Conservation (phyloP, 1,139 yeast genomes). For the Petasospora fabianii region DNA sequence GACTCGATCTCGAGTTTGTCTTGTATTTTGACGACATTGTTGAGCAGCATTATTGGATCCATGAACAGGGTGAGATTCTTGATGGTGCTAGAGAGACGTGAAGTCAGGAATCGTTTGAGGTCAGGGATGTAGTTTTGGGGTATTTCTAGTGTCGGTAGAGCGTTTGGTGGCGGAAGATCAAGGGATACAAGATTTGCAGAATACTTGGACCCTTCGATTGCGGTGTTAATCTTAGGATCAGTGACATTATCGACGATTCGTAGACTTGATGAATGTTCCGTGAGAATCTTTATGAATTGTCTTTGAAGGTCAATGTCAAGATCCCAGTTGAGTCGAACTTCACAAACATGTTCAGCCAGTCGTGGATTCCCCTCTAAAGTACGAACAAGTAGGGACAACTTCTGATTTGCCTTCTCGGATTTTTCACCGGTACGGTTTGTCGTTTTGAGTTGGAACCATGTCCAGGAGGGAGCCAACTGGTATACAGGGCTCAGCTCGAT, state of each 20-base stretch:
- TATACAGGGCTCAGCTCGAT: conserved; percentile 18
- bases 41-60: conserved; percentile 35
- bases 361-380: conserved; percentile 26
- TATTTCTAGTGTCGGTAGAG: conserved; percentile 32
- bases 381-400: conserved; percentile 27
- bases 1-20: conserved; percentile 33
- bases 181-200: conserved; percentile 31
- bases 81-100: conserved; percentile 25
- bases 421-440: conserved; percentile 4
- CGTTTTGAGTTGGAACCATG: conserved; percentile 18
- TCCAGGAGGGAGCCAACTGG: conserved; percentile 24
- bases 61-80: conserved; percentile 35
- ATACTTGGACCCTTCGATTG: conserved; percentile 29
- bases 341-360: conserved; percentile 30
- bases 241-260: conserved; percentile 36
- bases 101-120: conserved; percentile 26
- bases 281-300: conserved; percentile 27
- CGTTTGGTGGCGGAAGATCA: conserved; percentile 39
- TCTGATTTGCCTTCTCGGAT: conserved; percentile 16
- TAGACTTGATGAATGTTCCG: conserved; percentile 30
- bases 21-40: conserved; percentile 21
- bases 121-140: conserved; percentile 30
- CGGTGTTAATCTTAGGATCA: conserved; percentile 34
- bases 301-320: conserved; percentile 31
- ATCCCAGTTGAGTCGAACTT: conserved; percentile 41